These are phyloP conservation scores for Trametes sanguinea DNA, from an alignment of 768 basidiomycete genomes.

Conservation along the genomic window DNA sequence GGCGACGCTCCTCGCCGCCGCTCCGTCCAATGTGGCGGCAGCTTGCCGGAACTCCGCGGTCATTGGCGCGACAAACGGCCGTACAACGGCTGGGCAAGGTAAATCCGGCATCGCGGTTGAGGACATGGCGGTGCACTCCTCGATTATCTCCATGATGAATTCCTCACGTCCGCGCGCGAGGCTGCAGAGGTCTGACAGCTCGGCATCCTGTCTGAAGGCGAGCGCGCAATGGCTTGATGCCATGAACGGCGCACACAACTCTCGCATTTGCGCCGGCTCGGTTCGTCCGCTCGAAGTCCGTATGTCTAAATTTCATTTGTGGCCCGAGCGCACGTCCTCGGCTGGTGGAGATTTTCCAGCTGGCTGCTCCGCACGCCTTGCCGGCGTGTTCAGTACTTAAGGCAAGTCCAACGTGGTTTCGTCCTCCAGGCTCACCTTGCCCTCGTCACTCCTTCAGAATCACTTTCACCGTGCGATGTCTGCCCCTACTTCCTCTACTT, in stretches of 20 bases:
- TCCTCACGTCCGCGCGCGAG: constrained; percentile 9
- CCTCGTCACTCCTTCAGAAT: neutral
- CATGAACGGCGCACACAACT: constrained; percentile 3
- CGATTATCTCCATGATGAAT: constrained; percentile 5
- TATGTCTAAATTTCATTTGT: constrained; percentile 6
- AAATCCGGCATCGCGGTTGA: neutral
- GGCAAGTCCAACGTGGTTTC: neutral
- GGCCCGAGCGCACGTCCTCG: neutral
- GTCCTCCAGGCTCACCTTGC: neutral
- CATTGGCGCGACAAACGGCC: constrained; percentile 3
- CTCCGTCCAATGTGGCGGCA: neutral
- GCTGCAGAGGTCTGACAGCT: neutral
- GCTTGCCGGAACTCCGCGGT: constrained; percentile 6
- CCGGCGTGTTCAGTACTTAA: neutral
- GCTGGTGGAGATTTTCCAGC: neutral
- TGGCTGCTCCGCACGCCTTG: neutral
- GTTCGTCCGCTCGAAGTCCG: constrained; percentile 11
- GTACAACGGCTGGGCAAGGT: constrained; percentile 7
- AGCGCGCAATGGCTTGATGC: constrained; percentile 3
- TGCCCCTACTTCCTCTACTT: neutral
- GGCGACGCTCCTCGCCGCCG: neutral
- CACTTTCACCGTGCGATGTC: neutral
- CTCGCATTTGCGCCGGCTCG: constrained; percentile 1
- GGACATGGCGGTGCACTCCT: neutral
- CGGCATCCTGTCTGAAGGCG: constrained; percentile 13